Evolutionary conservation across 129 eudicot genomes (phyloP), one percentile per base, ranked within the genome.

Genomic region (Pittosporum tobira): DNA sequence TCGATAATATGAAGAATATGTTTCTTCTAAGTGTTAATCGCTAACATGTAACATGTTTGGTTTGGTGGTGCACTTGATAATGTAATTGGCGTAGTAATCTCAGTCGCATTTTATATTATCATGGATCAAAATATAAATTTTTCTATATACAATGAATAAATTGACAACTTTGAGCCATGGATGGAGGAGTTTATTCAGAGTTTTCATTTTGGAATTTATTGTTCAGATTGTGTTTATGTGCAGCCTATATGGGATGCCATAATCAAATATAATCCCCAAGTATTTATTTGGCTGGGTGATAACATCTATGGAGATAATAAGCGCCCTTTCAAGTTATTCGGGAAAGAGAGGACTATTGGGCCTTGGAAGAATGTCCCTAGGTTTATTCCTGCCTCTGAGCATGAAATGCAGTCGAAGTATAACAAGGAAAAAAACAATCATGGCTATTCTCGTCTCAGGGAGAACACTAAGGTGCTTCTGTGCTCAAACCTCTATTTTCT

Each of bases 291-390:
- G 94, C 42, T 84, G 69, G 87, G 94, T 51, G 94, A 84, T 63
- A 79, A 84, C 55, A 84, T 79, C 6, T 84, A 79, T 48, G 94
- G 94, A 64, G 94, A 84, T 49, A 71, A 59, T 50, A 65, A 68
- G 37, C 74, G 87, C 10, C 81, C 87, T 48, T 76, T 79, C 25
- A 67, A 55, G 43, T 9, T 84, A 13, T 76, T 84, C 43, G 94
- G 87, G n/a, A 76, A 76, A 37, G 65, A 79, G 44, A 73, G 94
- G 52, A 79, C 84, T 2, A 68, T 79, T 51, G 87, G 94, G 25
- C 94, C 87, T 0, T 84, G 94, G 94, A 84, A 84, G 70, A 84
- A 84, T 77, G 84, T 71, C 48, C 81, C 83, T 1, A 64, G 87
- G 54, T 84, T 84, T 70, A 58, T 62, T 36, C 84, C 87, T 31